phyloP scores from a whole-genome alignment of 495 filamentous ascomycete genomes.

The Annulohypoxylon moriforme region DNA sequence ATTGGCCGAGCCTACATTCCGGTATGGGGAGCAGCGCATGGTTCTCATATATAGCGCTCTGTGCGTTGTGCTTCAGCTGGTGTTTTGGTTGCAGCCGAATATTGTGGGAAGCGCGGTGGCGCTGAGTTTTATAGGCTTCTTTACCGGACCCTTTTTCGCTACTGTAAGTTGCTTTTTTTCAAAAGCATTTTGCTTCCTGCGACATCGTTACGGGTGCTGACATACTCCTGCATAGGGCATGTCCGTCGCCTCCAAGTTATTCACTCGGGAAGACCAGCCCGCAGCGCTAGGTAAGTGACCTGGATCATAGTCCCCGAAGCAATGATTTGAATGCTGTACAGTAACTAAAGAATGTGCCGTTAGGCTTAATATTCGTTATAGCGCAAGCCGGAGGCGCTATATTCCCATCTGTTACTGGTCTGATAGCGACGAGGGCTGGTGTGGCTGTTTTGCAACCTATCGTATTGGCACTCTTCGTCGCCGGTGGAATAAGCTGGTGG shows the following conservation, averaged over 20 bases:
- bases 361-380: constrained; percentile 60
- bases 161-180: constrained; percentile 45
- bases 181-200: background rate
- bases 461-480: constrained; percentile 58
- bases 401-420: constrained; percentile 63
- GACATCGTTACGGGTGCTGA: background rate
- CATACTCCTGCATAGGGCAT: constrained; percentile 45
- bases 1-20: constrained; percentile 65
- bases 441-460: constrained; percentile 64
- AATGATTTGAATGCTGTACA: no score
- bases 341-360: constrained; percentile 5
- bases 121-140: constrained; percentile 76
- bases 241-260: constrained; percentile 53
- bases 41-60: constrained; percentile 62
- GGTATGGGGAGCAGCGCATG: constrained; percentile 64
- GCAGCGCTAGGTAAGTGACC: constrained; percentile 47
- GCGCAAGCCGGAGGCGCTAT: constrained; percentile 62
- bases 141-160: constrained; percentile 65
- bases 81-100: constrained; percentile 72
- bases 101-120: constrained; percentile 78
- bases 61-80: constrained; percentile 65
- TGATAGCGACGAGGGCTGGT: constrained; percentile 58
- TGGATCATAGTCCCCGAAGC: background rate
- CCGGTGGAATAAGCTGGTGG: constrained; percentile 57
- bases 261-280: constrained; percentile 56